Evolutionary conservation across 129 eudicot genomes (phyloP), one percentile per base, ranked within the genome.

Genomic region (Flaveria trinervia): DNA sequence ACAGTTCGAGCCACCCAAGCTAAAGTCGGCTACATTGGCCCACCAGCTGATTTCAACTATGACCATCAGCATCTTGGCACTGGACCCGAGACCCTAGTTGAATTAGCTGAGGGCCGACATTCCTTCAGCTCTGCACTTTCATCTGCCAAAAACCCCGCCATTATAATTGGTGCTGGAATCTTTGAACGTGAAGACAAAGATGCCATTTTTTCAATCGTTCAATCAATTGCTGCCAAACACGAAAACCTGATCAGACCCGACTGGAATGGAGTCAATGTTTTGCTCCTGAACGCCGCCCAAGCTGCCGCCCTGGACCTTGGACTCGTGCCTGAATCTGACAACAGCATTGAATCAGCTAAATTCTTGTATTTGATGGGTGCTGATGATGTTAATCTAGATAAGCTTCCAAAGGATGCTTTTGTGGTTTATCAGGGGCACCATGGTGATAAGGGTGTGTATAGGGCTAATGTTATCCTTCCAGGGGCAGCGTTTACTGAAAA

Each of bases 221-320:
- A 90, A 77, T 52, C 89, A 8, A 78, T 93, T 22, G 88, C 95
- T 8, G 84, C 92, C 43, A 85, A 86, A 44, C 68, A 84, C 16
- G 39, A 46, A 43, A 90, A 88, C 61, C 79, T 84, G 16, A 78
- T 93, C 65, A 75, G 88, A 51, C 89, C 96, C 2, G 96, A 93
- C 22, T 93, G 98, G 98, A 93, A 93, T 28, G 98, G 96, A 8
- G 82, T 93, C 70, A 90, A 90, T 25, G 84, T 84, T 9, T 61
- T 93, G 65, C 89, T 90, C 30, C 84, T 88, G 7, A 85, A 88
- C 60, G 98, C 98, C 11, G 86, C 98, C 73, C 98, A 90, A 87
- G 96, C 96, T n/a, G 98, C 96, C 12, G 90, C 96, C 16, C 88
- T 93, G 2, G 98, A 93, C 85, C 91, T 92, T 7, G 97, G 96